Evolutionary conservation across 2,329 filamentous ascomycete genomes (phyloP).

Genomic region (Colletotrichum echinochloae): DNA sequence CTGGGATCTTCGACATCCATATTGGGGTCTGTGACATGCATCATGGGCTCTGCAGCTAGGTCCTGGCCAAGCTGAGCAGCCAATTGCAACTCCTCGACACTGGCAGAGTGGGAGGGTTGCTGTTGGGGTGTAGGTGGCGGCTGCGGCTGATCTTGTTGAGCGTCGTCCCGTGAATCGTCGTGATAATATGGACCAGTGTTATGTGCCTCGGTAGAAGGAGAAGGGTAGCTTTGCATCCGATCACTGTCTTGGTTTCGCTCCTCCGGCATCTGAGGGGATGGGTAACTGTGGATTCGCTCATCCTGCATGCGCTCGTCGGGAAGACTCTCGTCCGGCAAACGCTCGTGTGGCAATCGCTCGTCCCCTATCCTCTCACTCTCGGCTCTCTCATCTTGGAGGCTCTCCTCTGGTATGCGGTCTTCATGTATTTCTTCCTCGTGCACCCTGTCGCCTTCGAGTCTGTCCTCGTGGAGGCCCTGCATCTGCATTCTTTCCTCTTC

Average conservation of each 20-base stretch:
- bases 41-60: conserved; percentile 61
- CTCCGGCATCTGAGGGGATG: conserved; percentile 27
- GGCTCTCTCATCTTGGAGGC: conserved; percentile 7
- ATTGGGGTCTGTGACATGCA: conserved; percentile 60
- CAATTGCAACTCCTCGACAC: conserved; percentile 68
- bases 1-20: conserved; percentile 58
- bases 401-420: neutral
- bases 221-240: conserved; percentile 34
- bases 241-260: conserved; percentile 29
- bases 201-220: conserved; percentile 28
- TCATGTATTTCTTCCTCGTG: conserved; percentile 2
- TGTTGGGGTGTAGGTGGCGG: conserved; percentile 56
- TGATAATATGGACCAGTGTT: conserved; percentile 38
- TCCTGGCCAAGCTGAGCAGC: conserved; percentile 69
- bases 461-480: conserved; percentile 20
- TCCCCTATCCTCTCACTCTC: conserved; percentile 4
- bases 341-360: neutral
- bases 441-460: conserved; percentile 7
- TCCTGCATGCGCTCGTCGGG: conserved; percentile 10
- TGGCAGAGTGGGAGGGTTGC: conserved; percentile 57
- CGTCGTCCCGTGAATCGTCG: conserved; percentile 44
- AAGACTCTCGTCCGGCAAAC: neutral
- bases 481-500: conserved; percentile 32
- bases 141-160: conserved; percentile 44
- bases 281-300: conserved; percentile 34